phyloP scores from a whole-genome alignment of 73 alveolate species.

The Tetrahymena malaccensis region DNA sequence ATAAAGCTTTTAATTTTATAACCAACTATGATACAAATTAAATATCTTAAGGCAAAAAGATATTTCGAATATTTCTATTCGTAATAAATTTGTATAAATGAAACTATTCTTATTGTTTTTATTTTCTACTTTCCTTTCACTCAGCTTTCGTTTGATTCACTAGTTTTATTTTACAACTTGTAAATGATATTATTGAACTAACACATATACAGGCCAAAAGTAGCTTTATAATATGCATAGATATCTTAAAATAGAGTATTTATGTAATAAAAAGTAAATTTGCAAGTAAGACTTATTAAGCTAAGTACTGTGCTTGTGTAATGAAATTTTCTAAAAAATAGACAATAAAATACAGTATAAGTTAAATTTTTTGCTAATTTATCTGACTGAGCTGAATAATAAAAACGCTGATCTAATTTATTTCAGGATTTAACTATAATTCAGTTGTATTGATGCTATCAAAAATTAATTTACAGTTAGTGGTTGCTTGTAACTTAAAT shows the following conservation, averaged over 20 bases:
- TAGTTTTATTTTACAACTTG: not conserved
- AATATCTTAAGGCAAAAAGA: not conserved
- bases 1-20: too few relatives aligned
- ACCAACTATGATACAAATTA: not conserved
- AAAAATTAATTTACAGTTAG: too few relatives aligned
- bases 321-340: too few relatives aligned
- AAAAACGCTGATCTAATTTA: not conserved
- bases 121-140: not conserved
- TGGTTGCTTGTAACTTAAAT: not conserved
- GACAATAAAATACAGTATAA: not conserved
- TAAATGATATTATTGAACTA: not conserved
- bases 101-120: not conserved
- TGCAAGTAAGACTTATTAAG: not conserved
- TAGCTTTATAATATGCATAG: not conserved
- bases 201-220: not conserved
- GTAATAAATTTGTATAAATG: not conserved
- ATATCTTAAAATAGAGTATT: not conserved
- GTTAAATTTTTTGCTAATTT: not conserved
- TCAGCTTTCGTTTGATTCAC: not conserved
- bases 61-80: not conserved
- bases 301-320: too few relatives aligned
- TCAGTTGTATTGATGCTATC: not conserved
- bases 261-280: too few relatives aligned
- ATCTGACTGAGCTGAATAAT: not conserved
- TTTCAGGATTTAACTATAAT: not conserved